Conservation (phyloP, 2,329 filamentous ascomycete genomes). For the Apiospora sp. region DNA sequence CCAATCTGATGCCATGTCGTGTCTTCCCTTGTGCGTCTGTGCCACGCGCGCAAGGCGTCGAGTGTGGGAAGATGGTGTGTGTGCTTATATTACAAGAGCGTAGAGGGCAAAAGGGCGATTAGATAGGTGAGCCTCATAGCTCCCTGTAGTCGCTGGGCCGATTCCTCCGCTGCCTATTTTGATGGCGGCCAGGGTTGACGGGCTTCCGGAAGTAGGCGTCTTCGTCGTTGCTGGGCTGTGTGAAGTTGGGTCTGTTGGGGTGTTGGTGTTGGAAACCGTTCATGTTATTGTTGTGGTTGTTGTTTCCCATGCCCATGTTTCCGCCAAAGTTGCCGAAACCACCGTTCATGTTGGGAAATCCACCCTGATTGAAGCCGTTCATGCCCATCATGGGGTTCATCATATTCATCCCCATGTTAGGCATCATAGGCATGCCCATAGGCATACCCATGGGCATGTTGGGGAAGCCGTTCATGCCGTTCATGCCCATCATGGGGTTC, state of each 20-base stretch:
- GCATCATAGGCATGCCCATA: constrained; percentile 48
- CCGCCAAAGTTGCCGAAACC: constrained; percentile 47
- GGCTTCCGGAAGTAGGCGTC: constrained; percentile 96
- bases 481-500: constrained; percentile 51
- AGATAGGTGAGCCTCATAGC: constrained; percentile 56
- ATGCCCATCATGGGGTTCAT: constrained; percentile 50
- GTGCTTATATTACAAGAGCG: not conserved
- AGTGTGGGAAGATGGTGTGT: constrained; percentile 11
- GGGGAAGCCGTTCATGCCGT: constrained; percentile 45
- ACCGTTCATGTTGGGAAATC: constrained; percentile 44
- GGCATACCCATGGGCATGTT: constrained; percentile 46
- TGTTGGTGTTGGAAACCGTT: constrained; percentile 37
- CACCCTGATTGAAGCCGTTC: constrained; percentile 44
- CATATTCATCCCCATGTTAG: constrained; percentile 45
- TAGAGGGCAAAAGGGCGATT: not conserved
- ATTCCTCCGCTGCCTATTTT: constrained; percentile 79
- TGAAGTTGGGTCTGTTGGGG: constrained; percentile 47
- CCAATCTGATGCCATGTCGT: constrained; percentile 18
- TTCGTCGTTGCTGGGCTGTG: constrained; percentile 73
- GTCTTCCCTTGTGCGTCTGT: not conserved
- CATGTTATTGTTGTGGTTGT: constrained; percentile 40
- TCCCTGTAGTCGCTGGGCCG: constrained; percentile 92
- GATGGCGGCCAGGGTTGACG: constrained; percentile 90
- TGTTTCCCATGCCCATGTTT: constrained; percentile 41
- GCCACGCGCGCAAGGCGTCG: not conserved